These are phyloP conservation scores for Lojkania enalia DNA, from an alignment of 2,329 filamentous ascomycete species.

Conservation along the genomic window DNA sequence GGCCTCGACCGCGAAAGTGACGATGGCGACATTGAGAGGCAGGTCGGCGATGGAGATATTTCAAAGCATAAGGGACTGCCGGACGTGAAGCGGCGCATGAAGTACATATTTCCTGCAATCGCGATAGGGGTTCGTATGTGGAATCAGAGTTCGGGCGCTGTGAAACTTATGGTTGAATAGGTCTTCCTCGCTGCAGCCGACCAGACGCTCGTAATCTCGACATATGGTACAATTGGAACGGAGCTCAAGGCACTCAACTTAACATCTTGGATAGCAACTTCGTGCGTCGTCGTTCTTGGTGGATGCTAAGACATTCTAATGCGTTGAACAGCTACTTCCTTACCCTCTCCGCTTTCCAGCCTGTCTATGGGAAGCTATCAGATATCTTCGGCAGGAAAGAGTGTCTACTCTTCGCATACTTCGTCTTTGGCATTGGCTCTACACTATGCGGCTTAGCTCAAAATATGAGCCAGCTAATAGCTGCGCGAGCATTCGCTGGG, in stretches of 20 bases:
- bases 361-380: slow-evolving; percentile 70
- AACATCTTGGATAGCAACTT: slow-evolving; percentile 74
- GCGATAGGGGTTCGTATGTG: slow-evolving; percentile 59
- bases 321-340: slow-evolving; percentile 63
- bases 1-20: slow-evolving; percentile 5
- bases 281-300: slow-evolving; percentile 31
- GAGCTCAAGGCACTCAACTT: slow-evolving; percentile 74
- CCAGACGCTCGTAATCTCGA: slow-evolving; percentile 76
- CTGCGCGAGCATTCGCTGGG: slow-evolving; percentile 64
- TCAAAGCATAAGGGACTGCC: slow-evolving; percentile 51
- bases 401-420: slow-evolving; percentile 66
- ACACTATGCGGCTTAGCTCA: slow-evolving; percentile 65
- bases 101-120: slow-evolving; percentile 63
- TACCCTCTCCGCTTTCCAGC: slow-evolving; percentile 74
- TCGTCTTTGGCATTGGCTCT: slow-evolving; percentile 67
- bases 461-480: slow-evolving; percentile 67
- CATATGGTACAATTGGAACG: slow-evolving; percentile 76
- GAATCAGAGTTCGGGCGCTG: neutral
- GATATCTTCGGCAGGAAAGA: slow-evolving; percentile 72
- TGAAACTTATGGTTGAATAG: slow-evolving; percentile 42
- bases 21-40: slow-evolving; percentile 42
- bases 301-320: slow-evolving; percentile 1
- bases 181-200: slow-evolving; percentile 73
- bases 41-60: slow-evolving; percentile 33
- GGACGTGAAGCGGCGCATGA: slow-evolving; percentile 55